Conservation (phyloP, 2,329 filamentous ascomycete species). For the Phialophora verrucosa region DNA sequence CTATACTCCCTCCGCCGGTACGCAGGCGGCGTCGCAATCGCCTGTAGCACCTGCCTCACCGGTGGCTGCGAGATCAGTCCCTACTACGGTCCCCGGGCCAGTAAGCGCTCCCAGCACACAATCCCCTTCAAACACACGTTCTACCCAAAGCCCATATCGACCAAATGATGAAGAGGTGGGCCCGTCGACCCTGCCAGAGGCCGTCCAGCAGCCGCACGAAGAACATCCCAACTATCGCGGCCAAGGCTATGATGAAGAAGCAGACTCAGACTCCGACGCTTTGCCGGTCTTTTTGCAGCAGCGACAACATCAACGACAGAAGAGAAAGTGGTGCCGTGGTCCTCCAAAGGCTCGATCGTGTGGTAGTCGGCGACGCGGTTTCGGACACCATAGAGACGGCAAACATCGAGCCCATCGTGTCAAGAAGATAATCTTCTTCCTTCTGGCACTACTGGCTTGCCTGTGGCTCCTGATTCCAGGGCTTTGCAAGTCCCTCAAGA, state of each 20-base stretch:
- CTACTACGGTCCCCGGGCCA: constrained; percentile 22
- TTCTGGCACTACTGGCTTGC: constrained; percentile 28
- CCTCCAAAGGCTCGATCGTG: constrained; percentile 24
- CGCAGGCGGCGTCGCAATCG: constrained; percentile 17
- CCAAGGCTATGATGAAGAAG: constrained; percentile 11
- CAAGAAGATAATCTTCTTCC: constrained; percentile 29
- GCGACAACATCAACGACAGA: not conserved
- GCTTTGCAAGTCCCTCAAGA: constrained; percentile 29
- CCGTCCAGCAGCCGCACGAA: constrained; percentile 18
- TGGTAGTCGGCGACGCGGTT: constrained; percentile 14
- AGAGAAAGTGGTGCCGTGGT: constrained; percentile 18
- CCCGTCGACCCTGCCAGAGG: constrained; percentile 25
- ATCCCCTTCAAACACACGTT: constrained; percentile 13
- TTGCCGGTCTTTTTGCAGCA: constrained; percentile 11
- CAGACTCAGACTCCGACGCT: constrained; percentile 12
- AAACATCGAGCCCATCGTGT: constrained; percentile 31
- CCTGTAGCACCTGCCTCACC: constrained; percentile 26
- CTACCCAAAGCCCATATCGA: constrained; percentile 14
- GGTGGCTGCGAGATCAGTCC: constrained; percentile 19
- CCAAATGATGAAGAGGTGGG: constrained; percentile 25
- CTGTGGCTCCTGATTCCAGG: constrained; percentile 35
- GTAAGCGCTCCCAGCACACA: constrained; percentile 31
- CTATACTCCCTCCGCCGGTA: constrained; percentile 35
- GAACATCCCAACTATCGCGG: not conserved
- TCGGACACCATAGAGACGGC: constrained; percentile 4